Conservation (phyloP, 192 early-diverging fungal genomes). For the Chytriomyces sp. region DNA sequence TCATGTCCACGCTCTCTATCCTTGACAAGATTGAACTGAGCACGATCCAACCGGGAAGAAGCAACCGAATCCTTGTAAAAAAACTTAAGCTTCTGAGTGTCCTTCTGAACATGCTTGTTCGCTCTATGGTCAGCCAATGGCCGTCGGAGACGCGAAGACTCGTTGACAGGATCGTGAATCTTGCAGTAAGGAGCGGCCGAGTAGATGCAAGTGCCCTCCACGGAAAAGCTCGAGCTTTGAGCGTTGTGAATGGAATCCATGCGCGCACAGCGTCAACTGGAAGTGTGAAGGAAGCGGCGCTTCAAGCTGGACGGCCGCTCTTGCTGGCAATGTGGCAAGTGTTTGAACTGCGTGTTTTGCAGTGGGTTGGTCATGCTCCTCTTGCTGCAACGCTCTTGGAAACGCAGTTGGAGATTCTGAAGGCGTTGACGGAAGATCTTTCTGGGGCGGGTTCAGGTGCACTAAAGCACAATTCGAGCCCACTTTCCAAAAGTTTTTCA, state of each 20-base stretch:
- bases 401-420: slow-evolving; percentile 53
- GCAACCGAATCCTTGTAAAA: slow-evolving; percentile 46
- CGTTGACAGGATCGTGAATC: slow-evolving; percentile 40
- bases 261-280: not conserved
- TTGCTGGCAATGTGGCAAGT: slow-evolving; percentile 62
- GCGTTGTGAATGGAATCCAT: slow-evolving; percentile 6
- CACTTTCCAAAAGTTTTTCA: not conserved
- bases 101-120: slow-evolving; percentile 53
- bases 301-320: slow-evolving; percentile 54
- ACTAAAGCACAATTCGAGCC: not conserved
- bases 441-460: not conserved
- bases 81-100: slow-evolving; percentile 57
- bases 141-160: slow-evolving; percentile 54
- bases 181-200: slow-evolving; percentile 13
- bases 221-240: slow-evolving; percentile 12
- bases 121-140: slow-evolving; percentile 43
- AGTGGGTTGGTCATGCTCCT: slow-evolving; percentile 54
- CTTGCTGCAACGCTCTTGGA: slow-evolving; percentile 48
- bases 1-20: slow-evolving; percentile 41
- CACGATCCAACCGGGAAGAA: slow-evolving; percentile 30
- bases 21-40: slow-evolving; percentile 50
- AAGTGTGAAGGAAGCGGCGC: not conserved
- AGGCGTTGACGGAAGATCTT: slow-evolving; percentile 42
- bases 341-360: slow-evolving; percentile 57
- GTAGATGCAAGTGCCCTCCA: not conserved